A percentile compares a stretch with the other conserved stretches of the same genome.
Evolutionary conservation across 129 eudicot species (phyloP).

Genomic region (Lactuca sativa): DNA sequence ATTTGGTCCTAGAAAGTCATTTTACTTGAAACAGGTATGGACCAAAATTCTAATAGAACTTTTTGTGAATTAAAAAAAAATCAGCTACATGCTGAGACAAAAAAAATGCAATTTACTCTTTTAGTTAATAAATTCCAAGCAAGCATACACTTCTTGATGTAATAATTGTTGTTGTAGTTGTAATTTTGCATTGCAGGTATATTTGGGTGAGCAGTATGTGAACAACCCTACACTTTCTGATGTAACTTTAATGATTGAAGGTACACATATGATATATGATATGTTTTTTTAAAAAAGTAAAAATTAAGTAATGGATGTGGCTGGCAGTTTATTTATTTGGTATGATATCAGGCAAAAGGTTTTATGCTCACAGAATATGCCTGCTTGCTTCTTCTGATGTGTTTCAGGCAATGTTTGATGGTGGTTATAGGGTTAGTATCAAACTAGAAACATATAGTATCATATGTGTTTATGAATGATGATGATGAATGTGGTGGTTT

Average conservation of each 20-base stretch:
- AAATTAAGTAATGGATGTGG: not conserved
- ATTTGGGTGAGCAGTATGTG: conserved; percentile 75
- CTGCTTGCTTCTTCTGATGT: conserved; percentile 97
- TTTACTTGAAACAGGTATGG: not conserved
- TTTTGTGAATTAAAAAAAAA: too few species aligned
- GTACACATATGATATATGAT: conserved; percentile 25
- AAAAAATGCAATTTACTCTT: too few species aligned
- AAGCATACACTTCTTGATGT: not conserved
- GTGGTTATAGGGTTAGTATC: conserved; percentile 78
- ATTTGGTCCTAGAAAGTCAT: too few species aligned
- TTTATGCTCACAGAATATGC: conserved; percentile 88
- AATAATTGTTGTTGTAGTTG: not conserved
- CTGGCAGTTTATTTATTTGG: conserved; percentile 11
- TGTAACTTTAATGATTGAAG: conserved; percentile 83
- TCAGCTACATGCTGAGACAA: too few species aligned
- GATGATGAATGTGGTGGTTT: too few species aligned
- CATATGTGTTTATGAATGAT: conserved; percentile 2
- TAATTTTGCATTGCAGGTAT: conserved; percentile 49
- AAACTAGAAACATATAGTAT: not conserved
- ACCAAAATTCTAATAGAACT: not conserved
- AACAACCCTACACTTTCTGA: conserved; percentile 79
- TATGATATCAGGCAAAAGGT: conserved; percentile 56
- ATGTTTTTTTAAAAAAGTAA: not conserved
- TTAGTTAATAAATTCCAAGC: not conserved
- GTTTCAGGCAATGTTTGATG: conserved; percentile 91